Conservation (phyloP, 2,329 filamentous ascomycete species). For the Dichotomopilus funicola region DNA sequence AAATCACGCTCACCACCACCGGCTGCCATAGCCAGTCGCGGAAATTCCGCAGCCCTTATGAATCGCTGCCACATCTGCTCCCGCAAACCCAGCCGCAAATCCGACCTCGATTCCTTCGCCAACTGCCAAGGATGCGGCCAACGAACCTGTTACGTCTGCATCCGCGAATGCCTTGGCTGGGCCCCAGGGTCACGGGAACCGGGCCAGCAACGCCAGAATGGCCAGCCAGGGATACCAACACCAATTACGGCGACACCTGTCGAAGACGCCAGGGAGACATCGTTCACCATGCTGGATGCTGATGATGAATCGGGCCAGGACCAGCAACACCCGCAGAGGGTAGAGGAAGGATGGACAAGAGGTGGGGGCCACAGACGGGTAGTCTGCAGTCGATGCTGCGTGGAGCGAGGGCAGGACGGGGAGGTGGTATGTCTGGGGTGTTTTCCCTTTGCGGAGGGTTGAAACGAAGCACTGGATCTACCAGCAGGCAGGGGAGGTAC, state of each 20-base stretch:
- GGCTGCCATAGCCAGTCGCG: neutral
- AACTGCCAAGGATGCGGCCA: slow-evolving; percentile 56
- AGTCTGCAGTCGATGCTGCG: slow-evolving; percentile 62
- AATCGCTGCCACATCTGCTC: slow-evolving; percentile 58
- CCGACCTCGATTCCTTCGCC: slow-evolving; percentile 59
- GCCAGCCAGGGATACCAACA: neutral
- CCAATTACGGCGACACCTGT: slow-evolving; percentile 21
- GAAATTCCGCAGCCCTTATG: slow-evolving; percentile 9
- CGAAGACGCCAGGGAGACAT: slow-evolving; percentile 26
- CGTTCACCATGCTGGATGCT: slow-evolving; percentile 46
- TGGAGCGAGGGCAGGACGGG: slow-evolving; percentile 57
- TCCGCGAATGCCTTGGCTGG: slow-evolving; percentile 55
- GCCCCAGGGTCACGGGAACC: too few species aligned
- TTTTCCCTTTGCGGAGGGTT: slow-evolving; percentile 31
- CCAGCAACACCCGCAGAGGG: neutral
- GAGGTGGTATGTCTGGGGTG: slow-evolving; percentile 63
- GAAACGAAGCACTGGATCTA: slow-evolving; percentile 2
- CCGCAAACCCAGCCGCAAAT: slow-evolving; percentile 56
- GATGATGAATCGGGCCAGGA: slow-evolving; percentile 12
- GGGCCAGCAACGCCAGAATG: too few species aligned
- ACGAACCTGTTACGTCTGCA: slow-evolving; percentile 63
- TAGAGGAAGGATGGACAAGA: slow-evolving; percentile 31
- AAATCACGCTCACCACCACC: neutral
- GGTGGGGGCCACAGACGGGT: slow-evolving; percentile 42
- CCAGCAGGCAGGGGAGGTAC: neutral